Evolutionary conservation across 352 stramenopile species (phyloP).

Genomic region (Vaucheria bursata): DNA sequence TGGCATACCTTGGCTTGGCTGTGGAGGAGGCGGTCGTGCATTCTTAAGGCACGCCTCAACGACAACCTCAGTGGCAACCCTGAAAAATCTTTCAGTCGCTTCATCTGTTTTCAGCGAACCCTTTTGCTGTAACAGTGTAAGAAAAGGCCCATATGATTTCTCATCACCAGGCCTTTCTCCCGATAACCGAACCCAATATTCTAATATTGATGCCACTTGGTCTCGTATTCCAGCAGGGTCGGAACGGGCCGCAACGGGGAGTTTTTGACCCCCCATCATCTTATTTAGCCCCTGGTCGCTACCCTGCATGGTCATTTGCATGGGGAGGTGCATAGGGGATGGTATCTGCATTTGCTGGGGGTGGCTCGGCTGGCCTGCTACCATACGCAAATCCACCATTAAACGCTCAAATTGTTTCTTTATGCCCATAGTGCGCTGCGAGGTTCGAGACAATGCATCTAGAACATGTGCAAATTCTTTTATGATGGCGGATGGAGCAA

Average conservation of each 20-base stretch:
- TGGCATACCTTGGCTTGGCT: too few species aligned
- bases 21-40: constrained; percentile 33
- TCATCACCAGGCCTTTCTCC: constrained; percentile 81
- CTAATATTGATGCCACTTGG: constrained; percentile 75
- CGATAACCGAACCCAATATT: constrained; percentile 96
- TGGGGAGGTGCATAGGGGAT: neutral
- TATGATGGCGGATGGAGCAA: neutral
- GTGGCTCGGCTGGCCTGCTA: neutral
- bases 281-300: too few species aligned
- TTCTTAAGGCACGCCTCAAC: constrained; percentile 89
- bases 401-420: neutral
- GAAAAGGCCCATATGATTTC: constrained; percentile 89
- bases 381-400: constrained; percentile 35
- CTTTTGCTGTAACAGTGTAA: constrained; percentile 91
- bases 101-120: constrained; percentile 90
- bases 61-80: constrained; percentile 87
- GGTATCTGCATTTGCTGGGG: neutral
- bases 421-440: neutral
- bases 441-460: neutral
- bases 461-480: neutral
- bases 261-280: too few species aligned
- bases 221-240: neutral
- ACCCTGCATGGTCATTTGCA: too few species aligned
- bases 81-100: constrained; percentile 89
- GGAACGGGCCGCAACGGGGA: too few species aligned